phyloP scores from a whole-genome alignment of 208 protist species.

The Crithidia fasciculata region DNA sequence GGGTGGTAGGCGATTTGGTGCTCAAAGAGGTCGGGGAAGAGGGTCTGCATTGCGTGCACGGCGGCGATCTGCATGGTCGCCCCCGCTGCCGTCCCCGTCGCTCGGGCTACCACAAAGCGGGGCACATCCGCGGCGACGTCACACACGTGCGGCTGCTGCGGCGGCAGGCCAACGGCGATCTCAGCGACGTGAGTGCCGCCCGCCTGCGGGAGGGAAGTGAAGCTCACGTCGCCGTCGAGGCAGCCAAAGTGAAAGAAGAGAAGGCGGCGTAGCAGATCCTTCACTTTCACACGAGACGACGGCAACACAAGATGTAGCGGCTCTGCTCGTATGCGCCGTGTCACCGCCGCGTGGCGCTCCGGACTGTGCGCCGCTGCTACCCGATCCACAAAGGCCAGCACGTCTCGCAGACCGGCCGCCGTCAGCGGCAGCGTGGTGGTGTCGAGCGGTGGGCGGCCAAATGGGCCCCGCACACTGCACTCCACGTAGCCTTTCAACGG shows the following conservation, averaged over 20 bases:
- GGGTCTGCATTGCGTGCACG: slow-evolving; percentile 47
- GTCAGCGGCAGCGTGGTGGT: slow-evolving; percentile 10
- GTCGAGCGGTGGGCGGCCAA: neutral
- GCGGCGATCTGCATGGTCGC: slow-evolving; percentile 40
- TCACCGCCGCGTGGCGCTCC: slow-evolving; percentile 5
- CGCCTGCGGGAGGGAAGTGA: neutral
- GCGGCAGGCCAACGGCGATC: slow-evolving; percentile 21
- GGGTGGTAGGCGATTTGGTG: slow-evolving; percentile 69
- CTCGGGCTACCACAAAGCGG: slow-evolving; percentile 29
- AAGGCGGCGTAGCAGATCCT: slow-evolving; percentile 53
- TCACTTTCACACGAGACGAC: slow-evolving; percentile 40
- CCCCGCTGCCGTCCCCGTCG: slow-evolving; percentile 44
- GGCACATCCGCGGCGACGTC: neutral
- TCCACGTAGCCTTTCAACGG: neutral
- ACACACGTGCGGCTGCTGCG: neutral
- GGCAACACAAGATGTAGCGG: slow-evolving; percentile 66
- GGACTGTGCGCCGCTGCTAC: slow-evolving; percentile 13
- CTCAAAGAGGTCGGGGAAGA: slow-evolving; percentile 67
- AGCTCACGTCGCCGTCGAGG: slow-evolving; percentile 37
- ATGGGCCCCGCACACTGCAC: slow-evolving; percentile 11
- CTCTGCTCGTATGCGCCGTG: slow-evolving; percentile 21
- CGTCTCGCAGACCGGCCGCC: slow-evolving; percentile 14
- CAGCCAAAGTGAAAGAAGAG: slow-evolving; percentile 71
- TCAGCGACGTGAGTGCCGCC: slow-evolving; percentile 16
- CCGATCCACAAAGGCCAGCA: slow-evolving; percentile 24